phyloP scores from a whole-genome alignment of 2,329 filamentous ascomycete genomes.

The Pestalotiopsis sp. region DNA sequence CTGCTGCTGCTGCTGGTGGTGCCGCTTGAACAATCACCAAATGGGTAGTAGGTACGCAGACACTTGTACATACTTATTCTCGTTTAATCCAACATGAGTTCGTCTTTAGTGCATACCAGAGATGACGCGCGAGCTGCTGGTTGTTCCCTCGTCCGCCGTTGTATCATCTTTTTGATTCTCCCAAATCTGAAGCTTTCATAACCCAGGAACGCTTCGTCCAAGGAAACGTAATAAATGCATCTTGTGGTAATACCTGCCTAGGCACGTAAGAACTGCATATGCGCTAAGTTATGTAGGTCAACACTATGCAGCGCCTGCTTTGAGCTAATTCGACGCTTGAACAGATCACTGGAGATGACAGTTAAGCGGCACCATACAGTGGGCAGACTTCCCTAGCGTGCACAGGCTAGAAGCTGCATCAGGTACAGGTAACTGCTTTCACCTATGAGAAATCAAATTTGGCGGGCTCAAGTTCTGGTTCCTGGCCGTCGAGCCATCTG shows the following conservation, averaged over 20 bases:
- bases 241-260: background rate
- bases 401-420: background rate
- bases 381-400: background rate
- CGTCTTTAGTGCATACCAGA: no score
- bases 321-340: background rate
- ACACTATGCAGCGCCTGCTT: background rate
- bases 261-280: background rate
- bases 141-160: background rate
- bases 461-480: background rate
- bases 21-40: background rate
- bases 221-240: background rate
- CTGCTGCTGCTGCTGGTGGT: background rate
- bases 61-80: background rate
- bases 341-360: background rate
- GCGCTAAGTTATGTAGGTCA: background rate
- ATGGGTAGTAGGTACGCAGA: background rate
- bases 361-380: background rate
- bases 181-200: background rate
- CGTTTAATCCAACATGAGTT: background rate
- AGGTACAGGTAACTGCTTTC: background rate
- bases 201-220: background rate
- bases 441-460: background rate
- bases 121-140: background rate
- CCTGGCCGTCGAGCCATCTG: background rate
- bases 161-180: background rate